Evolutionary conservation across 805 yeast genomes (phyloP), one percentile per base, ranked within the genome.

Genomic region (Myxozyma udenii): DNA sequence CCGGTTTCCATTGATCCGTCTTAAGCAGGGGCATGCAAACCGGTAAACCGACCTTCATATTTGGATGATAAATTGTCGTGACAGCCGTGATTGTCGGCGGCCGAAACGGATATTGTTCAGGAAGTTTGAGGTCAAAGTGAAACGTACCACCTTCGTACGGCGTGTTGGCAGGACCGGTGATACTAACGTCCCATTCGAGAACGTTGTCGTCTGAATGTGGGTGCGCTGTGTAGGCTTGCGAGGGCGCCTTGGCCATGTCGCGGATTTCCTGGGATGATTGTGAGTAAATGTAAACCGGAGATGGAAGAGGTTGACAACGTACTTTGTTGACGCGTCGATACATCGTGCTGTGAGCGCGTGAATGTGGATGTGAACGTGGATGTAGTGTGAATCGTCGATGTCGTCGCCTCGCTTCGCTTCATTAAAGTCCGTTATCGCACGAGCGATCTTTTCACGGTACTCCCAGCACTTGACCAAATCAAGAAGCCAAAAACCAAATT

Each of bases 131-230:
- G 38, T 88, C 81, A 55, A 87, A 78, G 75, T 85, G 84, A 70
- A 87, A 87, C 35, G 84, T 93, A 68, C 95, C 95, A 30, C 87
- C 87, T 62, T 78, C 77, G 56, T 75, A 76, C 60, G 80, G 63
- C 26, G 95, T 85, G 70, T 85, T 95, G 62, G 90, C 80, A 48
- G 95, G 95, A 40, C 95, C 95, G 88, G 84, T 84, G 68, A 87
- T 84, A 30, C 91, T 84, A 39, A 95, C 95, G 72, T 87, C 93
- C 95, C 95, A 87, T 74, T 86, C 93, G 71, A 81, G 85, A 67
- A 87, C 74, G 70, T 87, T 95, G 62, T 86, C 93, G 44, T 95
- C 95, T 41, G 84, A 41, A 26, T 26, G 88, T 64, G 95, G 95
- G 44, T 95, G 95, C 11, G 95, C 95, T 18, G 95, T 85, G 68